Evolutionary conservation across 331 rosid genomes (phyloP).

Genomic region (Arachis monticola): DNA sequence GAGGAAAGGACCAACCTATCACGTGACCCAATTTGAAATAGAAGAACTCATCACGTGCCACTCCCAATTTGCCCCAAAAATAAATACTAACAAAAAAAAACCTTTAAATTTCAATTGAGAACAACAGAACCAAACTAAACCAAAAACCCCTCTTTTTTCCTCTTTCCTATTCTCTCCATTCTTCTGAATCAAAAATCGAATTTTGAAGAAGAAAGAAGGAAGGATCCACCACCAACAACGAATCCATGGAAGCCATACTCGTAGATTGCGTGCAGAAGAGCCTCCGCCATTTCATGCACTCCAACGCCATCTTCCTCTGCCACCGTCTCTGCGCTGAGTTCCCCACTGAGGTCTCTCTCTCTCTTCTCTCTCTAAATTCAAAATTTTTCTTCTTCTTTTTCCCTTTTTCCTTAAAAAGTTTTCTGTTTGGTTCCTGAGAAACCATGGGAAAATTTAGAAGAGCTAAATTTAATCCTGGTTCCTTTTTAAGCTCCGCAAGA

Average conservation of each 20-base stretch:
- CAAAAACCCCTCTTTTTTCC: conserved; percentile 11
- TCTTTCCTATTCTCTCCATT: not conserved
- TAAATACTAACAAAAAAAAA: not conserved
- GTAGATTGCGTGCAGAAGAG: conserved; percentile 69
- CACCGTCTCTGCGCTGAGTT: conserved; percentile 88
- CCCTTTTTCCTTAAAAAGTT: not conserved
- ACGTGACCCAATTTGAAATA: conserved; percentile 45
- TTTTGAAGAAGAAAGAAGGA: not conserved
- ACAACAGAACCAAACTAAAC: not conserved
- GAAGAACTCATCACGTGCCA: conserved; percentile 35
- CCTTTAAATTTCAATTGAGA: not conserved
- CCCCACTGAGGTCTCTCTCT: conserved; percentile 69
- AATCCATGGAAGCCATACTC: conserved; percentile 77
- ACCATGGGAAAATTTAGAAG: not conserved
- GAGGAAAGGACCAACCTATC: not conserved
- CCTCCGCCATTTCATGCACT: conserved; percentile 72
- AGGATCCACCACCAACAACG: not conserved
- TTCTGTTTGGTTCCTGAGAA: conserved; percentile 32
- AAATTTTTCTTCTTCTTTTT: conserved; percentile 17
- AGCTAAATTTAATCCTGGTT: not conserved
- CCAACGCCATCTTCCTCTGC: conserved; percentile 88
- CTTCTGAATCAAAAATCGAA: not conserved
- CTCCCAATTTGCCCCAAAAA: not conserved
- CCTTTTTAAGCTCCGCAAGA: not conserved
- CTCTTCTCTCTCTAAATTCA: not conserved